These are phyloP conservation scores for Suillus americanus DNA, from an alignment of 768 basidiomycete species.

Conservation along the genomic window DNA sequence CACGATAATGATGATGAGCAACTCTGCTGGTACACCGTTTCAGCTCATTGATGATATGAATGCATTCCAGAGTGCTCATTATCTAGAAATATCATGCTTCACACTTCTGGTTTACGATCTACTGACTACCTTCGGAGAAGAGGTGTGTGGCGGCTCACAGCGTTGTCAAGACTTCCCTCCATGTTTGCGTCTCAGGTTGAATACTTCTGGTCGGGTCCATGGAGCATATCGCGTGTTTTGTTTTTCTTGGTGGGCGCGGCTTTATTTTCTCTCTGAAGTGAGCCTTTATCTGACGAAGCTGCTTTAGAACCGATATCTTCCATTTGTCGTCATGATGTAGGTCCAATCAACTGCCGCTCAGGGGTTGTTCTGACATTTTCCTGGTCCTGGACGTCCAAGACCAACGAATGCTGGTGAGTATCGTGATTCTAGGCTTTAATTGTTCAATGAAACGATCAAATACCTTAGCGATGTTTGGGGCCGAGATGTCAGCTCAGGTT, in stretches of 20 bases:
- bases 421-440: background rate
- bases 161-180: background rate
- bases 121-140: conserved; percentile 10
- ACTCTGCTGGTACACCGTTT: background rate
- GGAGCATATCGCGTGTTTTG: conserved; percentile 8
- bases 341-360: background rate
- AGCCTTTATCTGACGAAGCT: background rate
- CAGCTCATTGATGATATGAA: background rate
- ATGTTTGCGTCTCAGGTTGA: conserved; percentile 5
- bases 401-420: conserved; percentile 4
- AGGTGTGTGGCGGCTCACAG: conserved; percentile 2
- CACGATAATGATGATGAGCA: background rate
- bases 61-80: conserved; percentile 6
- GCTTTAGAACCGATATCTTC: conserved; percentile 12
- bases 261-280: background rate
- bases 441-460: background rate
- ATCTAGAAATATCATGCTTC: conserved; percentile 10
- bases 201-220: conserved; percentile 12
- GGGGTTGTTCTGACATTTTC: background rate
- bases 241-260: conserved; percentile 6
- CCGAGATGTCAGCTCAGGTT: conserved; percentile 2
- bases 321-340: conserved; percentile 6
- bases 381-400: background rate
- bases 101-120: conserved; percentile 11
- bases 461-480: conserved; percentile 6